Base-by-base conservation (phyloP, 805 yeast genomes). In the Clavispora santaluciae region DNA sequence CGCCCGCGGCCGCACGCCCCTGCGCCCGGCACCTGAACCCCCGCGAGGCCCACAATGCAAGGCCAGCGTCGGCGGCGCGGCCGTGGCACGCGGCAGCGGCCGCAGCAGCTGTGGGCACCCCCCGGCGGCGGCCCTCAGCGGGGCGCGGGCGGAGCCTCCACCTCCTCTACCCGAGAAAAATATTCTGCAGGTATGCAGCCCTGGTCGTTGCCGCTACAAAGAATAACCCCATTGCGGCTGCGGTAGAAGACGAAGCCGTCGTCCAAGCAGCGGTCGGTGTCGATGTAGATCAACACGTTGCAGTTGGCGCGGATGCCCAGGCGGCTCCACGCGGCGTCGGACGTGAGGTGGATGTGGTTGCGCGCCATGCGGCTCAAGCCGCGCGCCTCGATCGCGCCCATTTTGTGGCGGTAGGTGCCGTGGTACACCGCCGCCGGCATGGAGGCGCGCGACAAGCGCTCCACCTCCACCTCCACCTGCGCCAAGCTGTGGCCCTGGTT, bases 401-500 rank as follows among this genome's bases (percentile, higher is more conserved):
- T 63, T 22, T 75, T 78, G 3, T 59, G 56, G 5, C 44, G 40
- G 43, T 70, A 78, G 0, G 98, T 91, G 4, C 98, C 98, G 59
- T 93, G 99, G 15, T 87, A 79, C 3, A 88, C 72, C 2, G 60
- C 56, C 0, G 48, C 29, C 0, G 86, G 93, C 35, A 78, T 66
- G 4, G 73, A 68, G 0, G 59, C 65, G 15, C 57, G 45, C n/a
- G 54, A 53, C 34, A 79, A 53, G 26, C 56, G 66, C 35, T 39
- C 56, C 22, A 78, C 59, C 22, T 72, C 69, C 12, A 73, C 71
- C 16, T 66, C 72, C 1, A 80, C 66, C 0, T 52, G 43, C 24
- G 59, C 56, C 5, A 91, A 63, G 0, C 95, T 80, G 60, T 93
- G 99, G 4, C 99, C 99, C 61, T 93, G 99, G 39, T 83, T 82